Base-by-base conservation (phyloP, 1,139 yeast species). In the Zygosaccharomyces sapae region DNA sequence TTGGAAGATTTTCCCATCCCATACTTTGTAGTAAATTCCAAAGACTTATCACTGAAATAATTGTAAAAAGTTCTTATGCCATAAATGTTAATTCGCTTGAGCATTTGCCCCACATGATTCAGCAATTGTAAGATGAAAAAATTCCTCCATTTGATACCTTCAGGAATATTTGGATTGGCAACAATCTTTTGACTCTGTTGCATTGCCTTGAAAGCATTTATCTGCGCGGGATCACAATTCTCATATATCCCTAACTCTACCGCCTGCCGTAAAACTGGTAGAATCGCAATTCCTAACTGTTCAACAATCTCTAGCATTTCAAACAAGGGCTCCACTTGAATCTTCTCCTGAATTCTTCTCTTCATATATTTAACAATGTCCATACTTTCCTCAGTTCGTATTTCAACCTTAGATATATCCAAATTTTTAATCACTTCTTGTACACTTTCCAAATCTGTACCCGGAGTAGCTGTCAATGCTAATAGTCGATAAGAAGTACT, bases 401-500 rank as follows among this genome's bases (percentile, higher is more conserved):
- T 80, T 63, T 90, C 97, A 35, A 90, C 81, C 47, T 76, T 76
- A 0, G 96, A 83, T 1, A 94, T 85, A 41, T 69, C 69, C 51
- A 94, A 68, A 57, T 87, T 87, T 47, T 79, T 76, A 1, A 92
- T 81, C 31, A 92, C 83, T 46, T 80, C 84, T 63, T 94, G 97
- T 0, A 94, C 95, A 0, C 94, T 89, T 50, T 86, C 96, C 1
- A 88, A 77, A 48, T 85, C 85, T 0, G 95, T 74, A 0, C 95
- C 90, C 0, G 99, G 99, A 0, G 99, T 92, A 0, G 99, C 99
- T 0, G 98, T 89, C 52, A 92, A 71, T 0, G 96, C 97, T 43
- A 92, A 66, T 0, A 89, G 72, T 41, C 98, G 71, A 57, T 80
- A 85, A 1, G 88, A 80, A 0, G 74, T 68, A 57, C 83, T 85